A percentile compares a stretch with the other conserved stretches of the same genome.
These are phyloP conservation scores for Trichosporon asahii DNA, from an alignment of 1,284 basidiomycete species.

Conservation along the genomic window DNA sequence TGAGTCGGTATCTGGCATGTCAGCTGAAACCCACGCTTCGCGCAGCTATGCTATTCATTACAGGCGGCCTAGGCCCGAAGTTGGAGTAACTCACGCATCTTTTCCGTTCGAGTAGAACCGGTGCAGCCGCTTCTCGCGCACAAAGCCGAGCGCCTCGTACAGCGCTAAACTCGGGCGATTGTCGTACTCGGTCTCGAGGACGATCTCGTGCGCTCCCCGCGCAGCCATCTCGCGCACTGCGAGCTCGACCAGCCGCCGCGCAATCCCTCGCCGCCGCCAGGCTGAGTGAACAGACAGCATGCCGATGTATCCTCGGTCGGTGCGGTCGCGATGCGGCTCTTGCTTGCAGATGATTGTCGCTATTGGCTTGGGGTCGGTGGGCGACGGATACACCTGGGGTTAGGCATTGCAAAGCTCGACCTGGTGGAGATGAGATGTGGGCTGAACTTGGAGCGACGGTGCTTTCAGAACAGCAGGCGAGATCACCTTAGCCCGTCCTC, in stretches of 20 bases:
- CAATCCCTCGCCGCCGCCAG: slow-evolving; percentile 84
- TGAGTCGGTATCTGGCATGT: slow-evolving; percentile 36
- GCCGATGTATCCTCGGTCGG: slow-evolving; percentile 91
- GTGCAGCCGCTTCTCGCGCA: slow-evolving; percentile 88
- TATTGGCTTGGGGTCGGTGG: slow-evolving; percentile 57
- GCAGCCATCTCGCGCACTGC: slow-evolving; percentile 76
- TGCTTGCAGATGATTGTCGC: slow-evolving; percentile 96
- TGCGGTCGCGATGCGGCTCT: slow-evolving; percentile 70
- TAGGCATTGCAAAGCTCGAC: too few species aligned
- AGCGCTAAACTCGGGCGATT: slow-evolving; percentile 80
- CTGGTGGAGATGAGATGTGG: too few species aligned
- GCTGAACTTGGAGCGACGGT: too few species aligned
- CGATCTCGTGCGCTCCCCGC: slow-evolving; percentile 81
- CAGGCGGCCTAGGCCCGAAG: too few species aligned
- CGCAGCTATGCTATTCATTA: too few species aligned
- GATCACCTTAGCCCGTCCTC: too few species aligned
- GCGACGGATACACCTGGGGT: slow-evolving; percentile 30
- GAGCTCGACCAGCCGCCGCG: slow-evolving; percentile 70
- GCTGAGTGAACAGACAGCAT: slow-evolving; percentile 85
- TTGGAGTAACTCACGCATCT: slow-evolving; percentile 53
- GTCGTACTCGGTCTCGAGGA: slow-evolving; percentile 96
- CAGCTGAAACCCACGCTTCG: too few species aligned
- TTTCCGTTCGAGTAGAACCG: slow-evolving; percentile 86
- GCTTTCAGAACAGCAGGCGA: too few species aligned
- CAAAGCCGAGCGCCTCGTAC: slow-evolving; percentile 89